phyloP scores from a whole-genome alignment of 2,329 filamentous ascomycete genomes.

The Neophaeococcomyces aloes region DNA sequence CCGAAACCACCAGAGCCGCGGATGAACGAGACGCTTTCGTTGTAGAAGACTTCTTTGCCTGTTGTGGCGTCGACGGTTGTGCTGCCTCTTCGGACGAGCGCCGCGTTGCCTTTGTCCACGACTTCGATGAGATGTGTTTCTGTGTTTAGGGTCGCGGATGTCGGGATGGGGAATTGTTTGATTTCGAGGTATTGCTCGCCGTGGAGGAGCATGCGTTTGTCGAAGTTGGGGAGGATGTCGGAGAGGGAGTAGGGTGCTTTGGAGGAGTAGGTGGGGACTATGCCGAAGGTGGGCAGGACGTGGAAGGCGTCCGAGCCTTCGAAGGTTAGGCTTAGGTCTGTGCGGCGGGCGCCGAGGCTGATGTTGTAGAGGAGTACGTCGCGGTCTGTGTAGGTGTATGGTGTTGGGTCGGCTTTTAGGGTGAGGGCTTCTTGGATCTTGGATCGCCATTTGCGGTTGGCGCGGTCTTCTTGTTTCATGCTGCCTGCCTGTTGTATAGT shows the following conservation, averaged over 20 bases:
- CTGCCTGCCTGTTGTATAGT: no score
- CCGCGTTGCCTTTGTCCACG: conserved; percentile 86
- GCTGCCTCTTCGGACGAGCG: conserved; percentile 67
- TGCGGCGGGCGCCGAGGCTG: conserved; percentile 82
- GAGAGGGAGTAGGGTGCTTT: conserved; percentile 67
- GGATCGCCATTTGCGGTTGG: conserved; percentile 52
- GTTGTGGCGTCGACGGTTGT: conserved; percentile 76
- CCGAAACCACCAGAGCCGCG: conserved; percentile 85
- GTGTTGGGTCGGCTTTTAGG: conserved; percentile 58
- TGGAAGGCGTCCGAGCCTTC: conserved; percentile 91
- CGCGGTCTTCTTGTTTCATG: conserved; percentile 24
- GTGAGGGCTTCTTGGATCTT: conserved; percentile 68
- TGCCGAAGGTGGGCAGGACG: conserved; percentile 74
- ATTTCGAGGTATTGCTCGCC: conserved; percentile 98
- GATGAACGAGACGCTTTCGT: conserved; percentile 87
- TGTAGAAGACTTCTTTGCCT: conserved; percentile 90
- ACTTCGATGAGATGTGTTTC: conserved; percentile 63
- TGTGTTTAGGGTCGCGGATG: conserved; percentile 16
- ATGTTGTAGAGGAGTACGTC: conserved; percentile 94
- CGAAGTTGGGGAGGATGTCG: conserved; percentile 88
- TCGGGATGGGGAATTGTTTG: conserved; percentile 80
- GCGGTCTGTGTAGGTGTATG: conserved; percentile 73
- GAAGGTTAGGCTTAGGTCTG: conserved; percentile 76
- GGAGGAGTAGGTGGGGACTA: conserved; percentile 86
- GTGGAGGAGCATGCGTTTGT: conserved; percentile 95